Base-by-base conservation (phyloP, 305 asterid species). In the Fraxinus sp. region DNA sequence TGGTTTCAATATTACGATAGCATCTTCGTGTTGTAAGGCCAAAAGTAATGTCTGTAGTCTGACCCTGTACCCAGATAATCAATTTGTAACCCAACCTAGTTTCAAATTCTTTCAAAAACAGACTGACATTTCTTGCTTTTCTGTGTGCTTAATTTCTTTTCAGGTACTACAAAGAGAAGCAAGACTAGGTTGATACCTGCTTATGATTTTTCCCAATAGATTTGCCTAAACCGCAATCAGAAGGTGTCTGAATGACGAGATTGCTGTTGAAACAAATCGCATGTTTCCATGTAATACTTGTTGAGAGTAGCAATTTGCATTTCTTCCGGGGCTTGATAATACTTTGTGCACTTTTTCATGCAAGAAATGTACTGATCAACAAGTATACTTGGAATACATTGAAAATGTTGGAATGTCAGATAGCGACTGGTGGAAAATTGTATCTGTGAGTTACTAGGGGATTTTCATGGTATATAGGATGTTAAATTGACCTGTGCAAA, bases 91-190 rank as follows among this genome's bases (percentile, higher is more conserved):
- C 52, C 52, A 10, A 41, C 64, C 75, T 64, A 73, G 75, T 33
- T 41, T 46, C 30, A 36, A 49, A 20, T 30, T 78, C 41, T 49
- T 9, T 71, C 7, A 71, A 76, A 80, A 70, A 41, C 62, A 70
- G 13, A 41, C 41, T 43, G 41, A 77, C 4, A 16, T n/a, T 66
- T 64, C 5, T 33, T 74, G 32, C 26, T 62, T 80, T 78, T 30
- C 83, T 85, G 73, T 5, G 59, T 10, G 1, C 7, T 3, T 68
- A n/a, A 24, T 28, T 28, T 28, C 80, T 46, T 84, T 83, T 82
- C 82, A 93, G 97, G 97, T 93, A 68, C 91, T 92, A 80, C 92
- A 87, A 81, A 89, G 97, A 86, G 97, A 94, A 85, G 95, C 97
- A 1, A 88, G 93, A 86, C 86, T 92, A 81, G 97, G 95, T 6